phyloP scores from a whole-genome alignment of 2,329 filamentous ascomycete genomes.

The Myriosclerotinia duriaeana region DNA sequence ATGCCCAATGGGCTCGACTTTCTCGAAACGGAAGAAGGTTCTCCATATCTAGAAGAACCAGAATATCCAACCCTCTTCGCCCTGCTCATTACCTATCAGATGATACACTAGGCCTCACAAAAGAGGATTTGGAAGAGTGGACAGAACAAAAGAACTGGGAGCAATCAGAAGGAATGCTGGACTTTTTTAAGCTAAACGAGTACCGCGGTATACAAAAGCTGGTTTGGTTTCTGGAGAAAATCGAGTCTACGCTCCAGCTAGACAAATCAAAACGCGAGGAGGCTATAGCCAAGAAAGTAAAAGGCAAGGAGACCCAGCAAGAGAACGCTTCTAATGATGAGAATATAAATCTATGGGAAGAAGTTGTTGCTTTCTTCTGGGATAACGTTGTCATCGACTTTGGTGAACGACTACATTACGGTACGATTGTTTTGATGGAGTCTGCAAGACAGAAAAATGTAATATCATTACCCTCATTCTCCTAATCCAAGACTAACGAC shows the following conservation, averaged over 20 bases:
- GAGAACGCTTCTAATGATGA: background rate
- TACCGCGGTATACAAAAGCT: background rate
- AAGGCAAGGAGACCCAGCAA: background rate
- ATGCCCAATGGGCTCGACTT: constrained; percentile 1
- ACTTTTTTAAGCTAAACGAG: constrained; percentile 13
- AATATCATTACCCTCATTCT: background rate
- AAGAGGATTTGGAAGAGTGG: background rate
- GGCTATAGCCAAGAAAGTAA: background rate
- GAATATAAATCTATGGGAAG: constrained; percentile 9
- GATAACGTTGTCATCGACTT: constrained; percentile 2
- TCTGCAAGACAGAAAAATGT: background rate
- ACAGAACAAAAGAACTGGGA: background rate
- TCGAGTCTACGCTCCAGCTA: background rate
- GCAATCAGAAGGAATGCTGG: constrained; percentile 2
- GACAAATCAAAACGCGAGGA: background rate
- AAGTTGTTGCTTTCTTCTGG: constrained; percentile 8
- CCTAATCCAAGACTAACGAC: background rate
- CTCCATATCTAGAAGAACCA: background rate
- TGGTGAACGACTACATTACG: background rate
- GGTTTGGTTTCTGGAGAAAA: background rate
- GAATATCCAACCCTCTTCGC: background rate
- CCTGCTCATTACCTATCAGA: constrained; percentile 1
- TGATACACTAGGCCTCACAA: background rate
- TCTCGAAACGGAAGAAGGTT: constrained; percentile 14
- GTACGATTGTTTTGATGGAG: background rate